Evolutionary conservation across 805 yeast genomes (phyloP).

Genomic region (Ogataea trehalophila): DNA sequence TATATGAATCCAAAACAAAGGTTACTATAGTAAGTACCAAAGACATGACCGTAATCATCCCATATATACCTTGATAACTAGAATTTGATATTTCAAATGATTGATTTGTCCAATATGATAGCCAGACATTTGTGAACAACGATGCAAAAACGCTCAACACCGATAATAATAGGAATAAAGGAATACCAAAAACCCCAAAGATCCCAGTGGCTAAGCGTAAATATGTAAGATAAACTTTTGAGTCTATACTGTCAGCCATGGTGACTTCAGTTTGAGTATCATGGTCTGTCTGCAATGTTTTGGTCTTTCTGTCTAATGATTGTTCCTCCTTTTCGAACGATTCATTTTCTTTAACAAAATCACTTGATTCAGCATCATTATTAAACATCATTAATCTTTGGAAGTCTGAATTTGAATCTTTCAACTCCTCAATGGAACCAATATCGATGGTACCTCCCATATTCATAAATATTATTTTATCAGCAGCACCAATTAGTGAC

Average conservation of each 20-base stretch:
- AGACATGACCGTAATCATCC: constrained; percentile 48
- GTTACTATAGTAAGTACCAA: constrained; percentile 38
- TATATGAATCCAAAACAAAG: constrained; percentile 43
- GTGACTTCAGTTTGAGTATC: neutral
- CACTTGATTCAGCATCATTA: neutral
- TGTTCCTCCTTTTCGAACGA: constrained; percentile 1
- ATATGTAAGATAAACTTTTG: constrained; percentile 44
- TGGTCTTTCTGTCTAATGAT: constrained; percentile 8
- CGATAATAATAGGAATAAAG: constrained; percentile 11
- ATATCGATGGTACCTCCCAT: constrained; percentile 53
- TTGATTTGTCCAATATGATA: constrained; percentile 69
- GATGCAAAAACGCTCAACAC: constrained; percentile 42
- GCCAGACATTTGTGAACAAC: constrained; percentile 66
- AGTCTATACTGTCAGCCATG: constrained; percentile 29
- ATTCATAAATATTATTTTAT: constrained; percentile 58
- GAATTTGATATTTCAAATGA: constrained; percentile 44
- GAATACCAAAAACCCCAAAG: constrained; percentile 20
- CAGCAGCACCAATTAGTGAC: constrained; percentile 61
- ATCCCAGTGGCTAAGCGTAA: constrained; percentile 53
- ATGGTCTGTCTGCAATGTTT: neutral
- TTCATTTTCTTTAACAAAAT: constrained; percentile 18
- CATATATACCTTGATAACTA: constrained; percentile 69
- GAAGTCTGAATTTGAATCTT: constrained; percentile 40
- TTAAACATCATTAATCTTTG: constrained; percentile 45
- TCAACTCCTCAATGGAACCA: constrained; percentile 58